These are phyloP conservation scores for Mortierella sp. DNA, from an alignment of 371 early-diverging fungal species.

Conservation along the genomic window DNA sequence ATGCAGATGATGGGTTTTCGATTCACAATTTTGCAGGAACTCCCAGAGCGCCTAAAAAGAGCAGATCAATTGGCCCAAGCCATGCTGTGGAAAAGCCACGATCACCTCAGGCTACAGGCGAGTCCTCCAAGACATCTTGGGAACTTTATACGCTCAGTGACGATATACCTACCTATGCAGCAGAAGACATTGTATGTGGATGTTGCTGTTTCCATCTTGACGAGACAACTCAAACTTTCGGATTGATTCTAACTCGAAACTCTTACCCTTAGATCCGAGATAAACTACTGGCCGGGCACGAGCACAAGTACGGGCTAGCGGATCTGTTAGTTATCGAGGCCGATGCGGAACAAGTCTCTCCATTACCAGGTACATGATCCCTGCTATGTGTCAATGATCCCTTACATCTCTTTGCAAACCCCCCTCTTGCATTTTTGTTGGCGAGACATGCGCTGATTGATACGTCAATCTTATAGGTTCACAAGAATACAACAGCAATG, in stretches of 20 bases:
- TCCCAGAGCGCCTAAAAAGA: constrained; percentile 12
- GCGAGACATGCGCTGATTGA: too few species aligned
- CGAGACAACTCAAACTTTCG: neutral
- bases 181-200: constrained; percentile 17
- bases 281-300: constrained; percentile 18
- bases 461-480: constrained; percentile 13
- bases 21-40: constrained; percentile 4
- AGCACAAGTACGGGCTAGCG: constrained; percentile 13
- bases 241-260: too few species aligned
- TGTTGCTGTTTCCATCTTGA: neutral
- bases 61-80: constrained; percentile 3
- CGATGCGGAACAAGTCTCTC: constrained; percentile 22
- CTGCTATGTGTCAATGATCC: too few species aligned
- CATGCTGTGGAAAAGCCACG: constrained; percentile 19
- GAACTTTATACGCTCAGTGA: constrained; percentile 13
- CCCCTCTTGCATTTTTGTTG: too few species aligned
- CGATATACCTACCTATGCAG: constrained; percentile 21
- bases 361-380: constrained; percentile 22
- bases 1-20: constrained; percentile 9
- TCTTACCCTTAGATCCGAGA: constrained; percentile 30
- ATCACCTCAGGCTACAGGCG: neutral
- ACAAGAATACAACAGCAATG: constrained; percentile 3
- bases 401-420: too few species aligned
- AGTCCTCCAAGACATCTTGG: neutral
- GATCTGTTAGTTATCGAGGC: constrained; percentile 16